Conservation (phyloP, 495 filamentous ascomycete genomes). For the Talaromyces adpressus region DNA sequence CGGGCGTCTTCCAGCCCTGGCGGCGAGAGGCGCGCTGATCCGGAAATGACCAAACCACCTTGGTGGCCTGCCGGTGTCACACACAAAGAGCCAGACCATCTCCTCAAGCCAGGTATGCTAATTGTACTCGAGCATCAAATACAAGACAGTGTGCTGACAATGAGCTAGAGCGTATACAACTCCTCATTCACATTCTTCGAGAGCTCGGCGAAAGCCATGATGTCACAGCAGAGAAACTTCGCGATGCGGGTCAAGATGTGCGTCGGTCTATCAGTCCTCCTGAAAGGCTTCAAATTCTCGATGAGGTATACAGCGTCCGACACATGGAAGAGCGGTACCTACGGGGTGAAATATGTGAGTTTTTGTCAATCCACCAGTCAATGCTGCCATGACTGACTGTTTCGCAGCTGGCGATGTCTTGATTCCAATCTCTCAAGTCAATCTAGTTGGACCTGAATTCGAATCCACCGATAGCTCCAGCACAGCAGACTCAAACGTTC, state of each 20-base stretch:
- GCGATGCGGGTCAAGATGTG: conserved; percentile 37
- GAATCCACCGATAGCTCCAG: not conserved
- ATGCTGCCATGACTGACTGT: not conserved
- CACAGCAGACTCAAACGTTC: not conserved
- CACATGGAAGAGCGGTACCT: conserved; percentile 53
- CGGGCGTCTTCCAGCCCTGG: conserved; percentile 33
- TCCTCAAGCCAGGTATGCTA: conserved; percentile 59
- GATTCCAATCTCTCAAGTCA: conserved; percentile 8
- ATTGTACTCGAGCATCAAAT: not conserved
- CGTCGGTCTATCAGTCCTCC: conserved; percentile 29
- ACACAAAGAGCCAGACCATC: conserved; percentile 77
- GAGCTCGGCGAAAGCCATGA: conserved; percentile 33
- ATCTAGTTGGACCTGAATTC: conserved; percentile 7
- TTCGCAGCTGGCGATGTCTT: conserved; percentile 4
- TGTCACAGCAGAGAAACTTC: conserved; percentile 35
- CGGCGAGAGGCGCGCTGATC: conserved; percentile 29
- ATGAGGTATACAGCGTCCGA: conserved; percentile 64
- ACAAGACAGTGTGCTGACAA: not conserved
- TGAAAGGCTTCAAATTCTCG: conserved; percentile 36
- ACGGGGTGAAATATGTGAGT: conserved; percentile 55
- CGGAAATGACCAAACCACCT: conserved; percentile 47
- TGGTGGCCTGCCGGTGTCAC: conserved; percentile 72
- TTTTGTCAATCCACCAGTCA: not conserved
- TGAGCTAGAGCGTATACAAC: conserved; percentile 47
- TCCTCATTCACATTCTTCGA: conserved; percentile 57